Conservation (phyloP, 768 basidiomycete species). For the Xerocomus potaroensis region DNA sequence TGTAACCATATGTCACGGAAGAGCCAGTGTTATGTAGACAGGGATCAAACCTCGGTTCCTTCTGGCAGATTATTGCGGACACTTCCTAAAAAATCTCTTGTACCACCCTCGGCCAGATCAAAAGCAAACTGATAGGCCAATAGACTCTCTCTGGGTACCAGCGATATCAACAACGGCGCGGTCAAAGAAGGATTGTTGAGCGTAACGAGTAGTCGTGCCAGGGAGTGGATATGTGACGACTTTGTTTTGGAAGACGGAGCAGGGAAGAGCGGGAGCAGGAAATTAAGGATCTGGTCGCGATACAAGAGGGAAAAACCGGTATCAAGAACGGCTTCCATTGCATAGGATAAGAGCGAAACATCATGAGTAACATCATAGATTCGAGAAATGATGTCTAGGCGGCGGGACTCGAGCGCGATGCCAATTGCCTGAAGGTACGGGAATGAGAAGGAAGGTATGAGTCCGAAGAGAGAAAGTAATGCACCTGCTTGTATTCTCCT, state of each 20-base stretch:
- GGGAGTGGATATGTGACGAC: slow-evolving; percentile 70
- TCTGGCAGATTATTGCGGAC: slow-evolving; percentile 66
- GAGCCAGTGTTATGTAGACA: not conserved
- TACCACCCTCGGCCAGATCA: slow-evolving; percentile 90
- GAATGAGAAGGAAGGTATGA: slow-evolving; percentile 7
- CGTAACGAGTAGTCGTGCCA: slow-evolving; percentile 88
- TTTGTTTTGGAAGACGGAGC: slow-evolving; percentile 64
- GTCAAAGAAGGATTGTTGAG: slow-evolving; percentile 80
- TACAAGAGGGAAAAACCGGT: slow-evolving; percentile 85
- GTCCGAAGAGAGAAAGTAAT: slow-evolving; percentile 10
- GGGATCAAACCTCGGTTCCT: slow-evolving; percentile 52
- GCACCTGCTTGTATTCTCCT: slow-evolving; percentile 86
- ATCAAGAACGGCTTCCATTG: slow-evolving; percentile 89
- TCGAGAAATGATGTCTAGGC: slow-evolving; percentile 79
- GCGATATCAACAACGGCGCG: slow-evolving; percentile 63
- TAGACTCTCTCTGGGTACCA: slow-evolving; percentile 66
- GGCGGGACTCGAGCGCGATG: slow-evolving; percentile 87
- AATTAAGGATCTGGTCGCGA: slow-evolving; percentile 75
- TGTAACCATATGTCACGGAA: slow-evolving; percentile 11
- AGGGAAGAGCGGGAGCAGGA: slow-evolving; percentile 84
- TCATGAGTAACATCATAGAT: slow-evolving; percentile 76
- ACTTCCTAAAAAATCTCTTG: slow-evolving; percentile 86
- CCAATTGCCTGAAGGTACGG: slow-evolving; percentile 69
- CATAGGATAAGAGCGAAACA: slow-evolving; percentile 76
- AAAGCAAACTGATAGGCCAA: slow-evolving; percentile 95